Evolutionary conservation across 371 early-diverging fungal genomes (phyloP), one percentile per base, ranked within the genome.

Genomic region (Mucor piriformis): DNA sequence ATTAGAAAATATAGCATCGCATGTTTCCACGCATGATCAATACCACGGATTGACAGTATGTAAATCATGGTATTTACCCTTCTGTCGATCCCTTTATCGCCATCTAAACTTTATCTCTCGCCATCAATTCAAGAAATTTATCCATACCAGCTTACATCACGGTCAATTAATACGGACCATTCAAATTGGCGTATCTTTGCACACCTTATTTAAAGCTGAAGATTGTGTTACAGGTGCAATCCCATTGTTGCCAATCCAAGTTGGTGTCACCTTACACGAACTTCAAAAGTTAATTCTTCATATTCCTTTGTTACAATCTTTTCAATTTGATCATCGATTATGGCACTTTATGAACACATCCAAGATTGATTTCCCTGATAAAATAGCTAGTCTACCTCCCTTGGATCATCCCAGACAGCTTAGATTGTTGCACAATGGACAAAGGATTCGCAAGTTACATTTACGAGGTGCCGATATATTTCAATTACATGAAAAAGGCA

Each of bases 401-500:
- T n/a, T 58, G 23, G 58, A 58, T 40, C 50, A 58, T 40, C 58
- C 58, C 18, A 49, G 58, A 15, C 58, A 58, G 29, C 40, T 53
- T 53, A 13, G 53, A 11, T 58, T 58, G 20, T 21, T 50, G 18
- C 34, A 46, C 10, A 34, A 25, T 24, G 43, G 54, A 11, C 34
- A 33, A 18, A 21, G 42, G 21, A 18, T 58, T 18, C 38, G 37
- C 18, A 49, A 32, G 21, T 32, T 58, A 5, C 42, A 50, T 42
- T 37, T 58, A n/a, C 50, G 50, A 20, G 50, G 58, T 21, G 18
- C 42, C 16, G 58, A 58, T 23, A 40, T 58, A 8, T 58, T 58
- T 16, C 20, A 25, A 3, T 40, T 50, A 21, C 58, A 58, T 42
- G 20, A 40, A 23, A 18, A 29, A 8, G 20, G 21, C n/a, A 2